Percentiles rank a stretch among this genome's conserved stretches.
These are phyloP conservation scores for Solanum chmielewskii DNA, from an alignment of 257 asterid species.

Conservation along the genomic window DNA sequence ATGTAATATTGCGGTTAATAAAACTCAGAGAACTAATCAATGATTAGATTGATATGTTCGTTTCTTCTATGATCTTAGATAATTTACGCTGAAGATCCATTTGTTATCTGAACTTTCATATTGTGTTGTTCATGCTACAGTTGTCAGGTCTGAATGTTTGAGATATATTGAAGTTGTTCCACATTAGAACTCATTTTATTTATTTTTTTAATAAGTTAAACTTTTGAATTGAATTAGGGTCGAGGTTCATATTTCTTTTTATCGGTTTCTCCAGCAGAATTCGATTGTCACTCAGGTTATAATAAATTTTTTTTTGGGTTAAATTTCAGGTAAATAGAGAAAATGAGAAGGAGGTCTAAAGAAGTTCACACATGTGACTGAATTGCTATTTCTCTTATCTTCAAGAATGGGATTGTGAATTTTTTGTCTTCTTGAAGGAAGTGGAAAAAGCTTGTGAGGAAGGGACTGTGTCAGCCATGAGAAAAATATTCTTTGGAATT, in stretches of 20 bases:
- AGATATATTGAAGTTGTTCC: not conserved
- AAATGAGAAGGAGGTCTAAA: not conserved
- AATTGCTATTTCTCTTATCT: not conserved
- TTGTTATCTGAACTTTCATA: not conserved
- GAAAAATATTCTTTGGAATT: conserved; percentile 14
- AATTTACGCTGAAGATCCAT: not conserved
- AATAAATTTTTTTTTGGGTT: not conserved
- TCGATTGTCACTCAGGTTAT: not conserved
- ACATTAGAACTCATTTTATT: not conserved
- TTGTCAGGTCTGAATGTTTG: not conserved
- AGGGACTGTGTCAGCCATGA: conserved; percentile 12
- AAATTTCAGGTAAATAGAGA: conserved; percentile 2
- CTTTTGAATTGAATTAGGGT: not conserved
- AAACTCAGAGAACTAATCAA: not conserved
- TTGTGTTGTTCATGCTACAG: not conserved
- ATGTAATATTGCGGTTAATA: not conserved
- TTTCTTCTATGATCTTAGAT: not conserved
- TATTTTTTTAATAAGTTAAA: not conserved
- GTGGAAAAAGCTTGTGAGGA: not conserved
- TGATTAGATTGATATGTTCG: not conserved
- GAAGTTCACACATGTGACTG: not conserved
- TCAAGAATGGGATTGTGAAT: conserved; percentile 3
- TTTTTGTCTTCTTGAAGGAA: conserved; percentile 9
- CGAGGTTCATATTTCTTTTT: not conserved
- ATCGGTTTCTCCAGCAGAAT: not conserved